Percentiles rank a stretch among this genome's conserved stretches.
Conservation (phyloP, 2,329 filamentous ascomycete species). For the Macroventuria anomochaeta region DNA sequence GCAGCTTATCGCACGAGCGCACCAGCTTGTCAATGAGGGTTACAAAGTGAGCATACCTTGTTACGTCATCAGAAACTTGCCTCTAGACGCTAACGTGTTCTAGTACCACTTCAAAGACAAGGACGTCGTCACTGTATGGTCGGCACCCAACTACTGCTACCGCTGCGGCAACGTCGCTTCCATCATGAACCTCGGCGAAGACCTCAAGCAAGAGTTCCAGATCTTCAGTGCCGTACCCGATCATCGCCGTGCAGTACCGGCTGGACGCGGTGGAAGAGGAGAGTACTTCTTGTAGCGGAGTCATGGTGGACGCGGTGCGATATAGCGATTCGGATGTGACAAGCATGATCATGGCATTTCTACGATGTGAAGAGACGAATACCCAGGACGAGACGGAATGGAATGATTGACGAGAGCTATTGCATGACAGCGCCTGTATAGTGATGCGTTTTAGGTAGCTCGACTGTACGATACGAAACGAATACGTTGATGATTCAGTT, state of each 20-base stretch:
- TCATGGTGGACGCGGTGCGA: background rate
- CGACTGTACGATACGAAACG: conserved; percentile 17
- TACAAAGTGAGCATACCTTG: conserved; percentile 66
- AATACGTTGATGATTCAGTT: background rate
- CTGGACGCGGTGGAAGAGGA: conserved; percentile 60
- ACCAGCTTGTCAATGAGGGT: conserved; percentile 78
- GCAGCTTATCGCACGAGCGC: conserved; percentile 73
- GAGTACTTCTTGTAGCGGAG: conserved; percentile 58
- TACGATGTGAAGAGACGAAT: conserved; percentile 25
- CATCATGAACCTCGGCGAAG: conserved; percentile 90
- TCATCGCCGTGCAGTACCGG: conserved; percentile 79
- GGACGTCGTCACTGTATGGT: conserved; percentile 95
- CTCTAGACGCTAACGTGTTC: conserved; percentile 3
- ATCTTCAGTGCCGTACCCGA: conserved; percentile 92
- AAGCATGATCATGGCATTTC: conserved; percentile 14
- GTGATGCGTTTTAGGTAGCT: conserved; percentile 2
- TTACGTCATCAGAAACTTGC: no score
- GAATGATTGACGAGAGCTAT: conserved; percentile 1
- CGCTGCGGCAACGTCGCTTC: conserved; percentile 73
- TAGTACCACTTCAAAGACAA: conserved; percentile 93
- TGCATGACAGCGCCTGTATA: conserved; percentile 3
- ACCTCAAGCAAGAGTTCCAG: conserved; percentile 89
- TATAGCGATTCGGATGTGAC: conserved; percentile 2
- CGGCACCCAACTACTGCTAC: conserved; percentile 75
- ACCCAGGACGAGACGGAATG: conserved; percentile 20